A percentile compares a stretch with the other conserved stretches of the same genome.
Conservation (phyloP, 208 protist species). For the Phytomonas sp. region DNA sequence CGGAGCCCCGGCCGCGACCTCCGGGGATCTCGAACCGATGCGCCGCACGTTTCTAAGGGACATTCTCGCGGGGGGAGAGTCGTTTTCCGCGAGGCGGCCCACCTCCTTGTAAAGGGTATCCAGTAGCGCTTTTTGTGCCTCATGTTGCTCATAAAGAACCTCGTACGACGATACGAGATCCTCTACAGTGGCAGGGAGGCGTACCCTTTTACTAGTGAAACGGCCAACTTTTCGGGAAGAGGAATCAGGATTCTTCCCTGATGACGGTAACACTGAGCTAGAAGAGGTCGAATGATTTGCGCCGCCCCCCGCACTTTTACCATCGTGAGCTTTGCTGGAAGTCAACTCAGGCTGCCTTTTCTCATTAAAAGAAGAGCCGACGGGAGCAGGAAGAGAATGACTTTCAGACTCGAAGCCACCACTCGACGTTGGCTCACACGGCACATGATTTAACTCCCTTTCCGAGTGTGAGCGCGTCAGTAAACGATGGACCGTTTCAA, state of each 20-base stretch:
- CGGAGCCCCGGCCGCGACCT: not conserved
- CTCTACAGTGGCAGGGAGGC: constrained; percentile 26
- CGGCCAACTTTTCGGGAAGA: not conserved
- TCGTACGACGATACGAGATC: constrained; percentile 39
- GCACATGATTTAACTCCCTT: not conserved
- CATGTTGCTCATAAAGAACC: constrained; percentile 18
- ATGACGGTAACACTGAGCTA: not conserved
- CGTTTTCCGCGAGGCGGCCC: not conserved
- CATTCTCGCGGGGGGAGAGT: no score
- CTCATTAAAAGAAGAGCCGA: not conserved
- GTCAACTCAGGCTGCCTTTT: not conserved
- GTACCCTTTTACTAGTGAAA: not conserved
- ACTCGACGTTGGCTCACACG: not conserved
- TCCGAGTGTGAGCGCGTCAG: not conserved
- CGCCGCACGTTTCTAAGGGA: no score
- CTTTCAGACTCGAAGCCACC: not conserved
- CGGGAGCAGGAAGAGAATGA: not conserved
- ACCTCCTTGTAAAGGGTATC: not conserved
- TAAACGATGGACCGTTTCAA: not conserved
- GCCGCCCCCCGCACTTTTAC: not conserved
- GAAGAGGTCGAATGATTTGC: not conserved
- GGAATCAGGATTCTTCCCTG: not conserved
- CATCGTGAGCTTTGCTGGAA: not conserved
- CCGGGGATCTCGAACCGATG: not conserved
- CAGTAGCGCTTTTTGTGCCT: constrained; percentile 11